Evolutionary conservation across 2,329 filamentous ascomycete species (phyloP).

Genomic region (Fusarium pseudograminearum): DNA sequence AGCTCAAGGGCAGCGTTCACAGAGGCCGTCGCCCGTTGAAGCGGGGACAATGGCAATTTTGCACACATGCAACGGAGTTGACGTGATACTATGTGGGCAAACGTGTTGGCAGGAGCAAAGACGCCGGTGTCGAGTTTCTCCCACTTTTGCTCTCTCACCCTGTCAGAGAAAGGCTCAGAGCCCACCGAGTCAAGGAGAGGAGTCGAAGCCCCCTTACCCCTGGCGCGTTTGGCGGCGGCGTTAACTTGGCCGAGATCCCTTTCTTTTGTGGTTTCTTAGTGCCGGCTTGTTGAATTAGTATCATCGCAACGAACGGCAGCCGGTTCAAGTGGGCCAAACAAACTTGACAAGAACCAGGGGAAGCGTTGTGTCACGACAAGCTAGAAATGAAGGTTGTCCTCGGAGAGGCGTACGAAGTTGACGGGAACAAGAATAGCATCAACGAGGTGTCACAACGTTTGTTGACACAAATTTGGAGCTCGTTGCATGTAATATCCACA

Average conservation of each 20-base stretch:
- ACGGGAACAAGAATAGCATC: constrained; percentile 33
- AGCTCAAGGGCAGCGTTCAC: constrained; percentile 15
- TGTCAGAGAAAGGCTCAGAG: constrained; percentile 1
- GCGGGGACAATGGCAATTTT: constrained; percentile 28
- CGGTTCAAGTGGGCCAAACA: constrained; percentile 26
- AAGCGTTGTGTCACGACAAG: constrained; percentile 9
- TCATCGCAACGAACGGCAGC: constrained; percentile 7
- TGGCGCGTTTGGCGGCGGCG: constrained; percentile 28
- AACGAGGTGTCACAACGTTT: constrained; percentile 9
- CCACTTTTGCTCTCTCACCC: neutral
- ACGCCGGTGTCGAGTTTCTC: constrained; percentile 12
- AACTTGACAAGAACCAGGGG: constrained; percentile 1
- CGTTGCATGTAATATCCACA: constrained; percentile 28
- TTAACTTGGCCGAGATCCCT: neutral
- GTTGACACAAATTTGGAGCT: constrained; percentile 9
- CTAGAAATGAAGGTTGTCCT: neutral
- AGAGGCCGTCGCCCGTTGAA: constrained; percentile 30
- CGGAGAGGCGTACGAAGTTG: neutral
- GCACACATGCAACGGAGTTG: constrained; percentile 13
- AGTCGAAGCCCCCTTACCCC: constrained; percentile 8
- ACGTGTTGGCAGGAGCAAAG: constrained; percentile 3
- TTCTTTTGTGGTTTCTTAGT: constrained; percentile 1
- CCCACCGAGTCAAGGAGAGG: constrained; percentile 12
- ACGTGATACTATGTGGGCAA: constrained; percentile 21
- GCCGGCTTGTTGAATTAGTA: constrained; percentile 3